Percentiles rank a stretch among this genome's conserved stretches.
phyloP scores from a whole-genome alignment of 164 flowering plant species.

The Stephania cephalantha region DNA sequence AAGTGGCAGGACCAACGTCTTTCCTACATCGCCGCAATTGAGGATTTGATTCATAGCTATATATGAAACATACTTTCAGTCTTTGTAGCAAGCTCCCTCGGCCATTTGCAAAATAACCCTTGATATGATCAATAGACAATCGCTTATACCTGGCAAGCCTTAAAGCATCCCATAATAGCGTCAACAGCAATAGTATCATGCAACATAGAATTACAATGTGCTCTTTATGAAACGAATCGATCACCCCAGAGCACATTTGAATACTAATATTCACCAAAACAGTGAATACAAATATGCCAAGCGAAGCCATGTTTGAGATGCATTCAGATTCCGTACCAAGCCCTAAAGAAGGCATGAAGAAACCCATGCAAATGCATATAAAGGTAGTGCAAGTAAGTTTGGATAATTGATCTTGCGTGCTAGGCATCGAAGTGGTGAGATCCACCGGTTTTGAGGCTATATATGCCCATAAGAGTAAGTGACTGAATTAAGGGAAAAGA shows the following conservation, averaged over 20 bases:
- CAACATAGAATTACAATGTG: conserved; percentile 5
- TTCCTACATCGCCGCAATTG: not conserved
- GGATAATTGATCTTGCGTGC: conserved; percentile 7
- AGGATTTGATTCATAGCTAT: not conserved
- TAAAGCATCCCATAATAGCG: conserved; percentile 1
- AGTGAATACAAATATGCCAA: conserved; percentile 8
- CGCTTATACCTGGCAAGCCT: not conserved
- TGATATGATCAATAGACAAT: not conserved
- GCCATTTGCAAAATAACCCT: not conserved
- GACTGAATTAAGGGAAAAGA: too few species aligned
- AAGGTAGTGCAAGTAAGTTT: conserved; percentile 11
- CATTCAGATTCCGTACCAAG: not conserved
- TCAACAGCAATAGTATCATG: conserved; percentile 7
- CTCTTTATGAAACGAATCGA: conserved; percentile 6
- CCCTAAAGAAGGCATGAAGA: conserved; percentile 7
- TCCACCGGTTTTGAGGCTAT: conserved; percentile 11
- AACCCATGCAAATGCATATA: conserved; percentile 11
- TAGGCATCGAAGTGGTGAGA: conserved; percentile 14
- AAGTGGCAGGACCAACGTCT: not conserved
- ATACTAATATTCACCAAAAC: conserved; percentile 6
- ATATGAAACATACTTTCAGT: not conserved
- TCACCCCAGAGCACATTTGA: conserved; percentile 10
- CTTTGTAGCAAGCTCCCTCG: not conserved
- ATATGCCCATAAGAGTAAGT: not conserved
- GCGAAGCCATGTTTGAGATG: conserved; percentile 7